Base-by-base conservation (phyloP, 805 yeast genomes). In the Kregervanrija pseudodelftensis region DNA sequence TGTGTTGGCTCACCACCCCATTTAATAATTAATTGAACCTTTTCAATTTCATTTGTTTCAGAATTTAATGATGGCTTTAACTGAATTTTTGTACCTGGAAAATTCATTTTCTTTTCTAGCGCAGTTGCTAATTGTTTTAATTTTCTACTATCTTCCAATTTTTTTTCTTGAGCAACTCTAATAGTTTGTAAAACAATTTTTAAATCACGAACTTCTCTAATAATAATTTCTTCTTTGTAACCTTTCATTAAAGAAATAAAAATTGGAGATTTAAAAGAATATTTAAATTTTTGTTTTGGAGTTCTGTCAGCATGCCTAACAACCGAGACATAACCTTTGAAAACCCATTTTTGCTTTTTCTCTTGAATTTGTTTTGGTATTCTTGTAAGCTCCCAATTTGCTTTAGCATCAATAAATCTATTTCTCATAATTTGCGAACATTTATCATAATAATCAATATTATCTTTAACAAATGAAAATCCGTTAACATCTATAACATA, bases 1-100 rank as follows among this genome's bases (percentile, higher is more conserved):
- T 93, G 99, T 1, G 99, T 93, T 5, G 99, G 97, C 64, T 93
- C 99, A 51, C 99, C 99, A 56, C 99, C 99, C 99, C 99, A 93
- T 63, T 93, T 93, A 56, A 93, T 71, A 49, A 93, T 95, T 50
- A 93, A 81, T 64, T 93, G 99, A 17, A 91, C 97, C 61, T 93
- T 93, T 52, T 91, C 97, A 15, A 93, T 93, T 32, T 82, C 80
- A 47, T 70, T 73, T 7, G 54, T 49, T 35, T 77, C 80, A 11
- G 70, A 67, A 55, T 76, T 74, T 45, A 90, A 59, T 3, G 91
- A 81, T 0, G 99, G 99, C 62, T 93, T 93, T 56, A 93, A 68
- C 67, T 93, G 99, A 49, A 93, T 84, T 60, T 93, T 93, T 0
- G 99, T 93, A 9, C 99, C 99, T 1, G 98, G 97, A 54, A 93